A percentile compares a stretch with the other conserved stretches of the same genome.
Conservation (phyloP, 148 eudicot genomes). For the Diospyros lotus region DNA sequence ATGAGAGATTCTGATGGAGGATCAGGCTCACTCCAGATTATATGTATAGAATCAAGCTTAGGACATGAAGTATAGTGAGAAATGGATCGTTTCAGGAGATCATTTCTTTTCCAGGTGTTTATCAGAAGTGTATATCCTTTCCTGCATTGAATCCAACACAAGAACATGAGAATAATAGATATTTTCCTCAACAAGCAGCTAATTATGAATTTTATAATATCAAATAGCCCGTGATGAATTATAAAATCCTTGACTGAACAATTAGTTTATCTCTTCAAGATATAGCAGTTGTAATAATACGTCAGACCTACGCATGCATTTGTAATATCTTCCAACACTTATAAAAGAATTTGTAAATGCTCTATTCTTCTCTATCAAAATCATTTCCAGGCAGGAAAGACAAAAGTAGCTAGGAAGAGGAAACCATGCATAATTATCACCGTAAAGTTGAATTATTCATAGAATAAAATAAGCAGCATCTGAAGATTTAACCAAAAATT, state of each 20-base stretch:
- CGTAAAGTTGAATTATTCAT: no score
- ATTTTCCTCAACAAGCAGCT: neutral
- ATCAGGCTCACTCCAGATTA: constrained; percentile 89
- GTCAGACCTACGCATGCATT: no score
- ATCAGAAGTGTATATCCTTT: constrained; percentile 70
- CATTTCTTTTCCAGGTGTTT: constrained; percentile 90
- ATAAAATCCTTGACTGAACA: no score
- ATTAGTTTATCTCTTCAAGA: no score
- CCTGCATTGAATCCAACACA: constrained; percentile 31
- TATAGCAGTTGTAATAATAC: no score
- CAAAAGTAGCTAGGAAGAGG: neutral
- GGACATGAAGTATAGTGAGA: constrained; percentile 74
- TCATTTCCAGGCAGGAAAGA: neutral
- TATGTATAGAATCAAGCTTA: constrained; percentile 63
- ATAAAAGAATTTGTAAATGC: no score
- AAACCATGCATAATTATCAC: neutral
- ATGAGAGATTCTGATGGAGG: constrained; percentile 66
- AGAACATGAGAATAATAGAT: neutral
- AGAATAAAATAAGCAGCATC: neutral
- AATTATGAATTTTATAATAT: no score
- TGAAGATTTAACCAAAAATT: neutral
- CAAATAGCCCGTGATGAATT: no score
- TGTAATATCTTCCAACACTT: no score
- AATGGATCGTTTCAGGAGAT: constrained; percentile 79
- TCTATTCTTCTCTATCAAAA: neutral